Conservation (phyloP, 345 rosid genomes). For the Psidium friedrichsthalianum region DNA sequence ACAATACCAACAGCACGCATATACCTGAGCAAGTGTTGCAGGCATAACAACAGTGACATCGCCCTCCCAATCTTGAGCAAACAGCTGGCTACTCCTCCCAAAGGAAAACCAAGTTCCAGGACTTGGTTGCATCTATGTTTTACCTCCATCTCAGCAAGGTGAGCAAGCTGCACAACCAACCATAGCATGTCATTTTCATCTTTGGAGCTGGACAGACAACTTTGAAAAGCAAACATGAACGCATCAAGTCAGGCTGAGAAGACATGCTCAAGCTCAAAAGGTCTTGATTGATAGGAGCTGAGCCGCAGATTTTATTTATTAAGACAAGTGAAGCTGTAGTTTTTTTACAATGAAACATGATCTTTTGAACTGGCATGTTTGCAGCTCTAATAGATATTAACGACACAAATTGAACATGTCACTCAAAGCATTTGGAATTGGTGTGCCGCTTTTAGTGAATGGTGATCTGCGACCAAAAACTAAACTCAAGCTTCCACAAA, state of each 20-base stretch:
- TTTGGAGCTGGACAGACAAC: neutral
- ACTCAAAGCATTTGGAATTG: neutral
- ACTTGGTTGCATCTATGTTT: constrained; percentile 91
- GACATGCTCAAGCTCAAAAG: neutral
- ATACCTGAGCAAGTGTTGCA: constrained; percentile 93
- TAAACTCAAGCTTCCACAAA: neutral
- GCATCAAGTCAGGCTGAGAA: neutral
- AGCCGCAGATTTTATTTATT: neutral
- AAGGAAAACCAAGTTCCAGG: constrained; percentile 83
- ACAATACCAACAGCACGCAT: neutral
- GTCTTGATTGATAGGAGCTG: neutral
- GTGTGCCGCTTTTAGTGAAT: neutral
- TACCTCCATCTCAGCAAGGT: constrained; percentile 91
- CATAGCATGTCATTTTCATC: neutral
- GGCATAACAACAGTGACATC: constrained; percentile 98
- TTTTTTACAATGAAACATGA: neutral
- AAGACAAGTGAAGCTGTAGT: neutral
- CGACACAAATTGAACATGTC: neutral
- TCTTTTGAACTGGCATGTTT: neutral
- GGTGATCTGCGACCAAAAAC: neutral
- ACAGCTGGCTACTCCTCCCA: constrained; percentile 91
- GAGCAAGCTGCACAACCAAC: constrained; percentile 49
- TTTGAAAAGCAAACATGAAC: neutral
- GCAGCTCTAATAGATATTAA: neutral
- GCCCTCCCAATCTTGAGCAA: constrained; percentile 99